Base-by-base conservation (phyloP, 2,329 filamentous ascomycete species). In the Cladosporium colombiae region DNA sequence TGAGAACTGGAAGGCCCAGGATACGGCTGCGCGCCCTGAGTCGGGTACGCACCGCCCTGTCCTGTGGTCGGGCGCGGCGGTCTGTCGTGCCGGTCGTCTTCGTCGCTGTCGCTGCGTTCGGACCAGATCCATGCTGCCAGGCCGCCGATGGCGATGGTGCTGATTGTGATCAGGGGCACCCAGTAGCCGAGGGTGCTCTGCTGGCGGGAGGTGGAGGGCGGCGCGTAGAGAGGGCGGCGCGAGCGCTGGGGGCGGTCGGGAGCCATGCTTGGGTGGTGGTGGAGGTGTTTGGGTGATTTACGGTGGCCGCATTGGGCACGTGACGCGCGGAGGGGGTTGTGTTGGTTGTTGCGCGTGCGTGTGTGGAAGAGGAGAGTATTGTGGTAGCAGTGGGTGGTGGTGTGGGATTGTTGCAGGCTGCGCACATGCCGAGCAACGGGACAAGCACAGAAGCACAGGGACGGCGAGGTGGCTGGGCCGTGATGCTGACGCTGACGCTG, bases 111-210 rank as follows among this genome's bases (percentile, higher is more conserved):
- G 74, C 85, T 87, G 74, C 92, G 89, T 80, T 96, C 93, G 77
- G 91, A 96, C 93, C 93, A 97, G 67, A 93, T 88, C 94, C 94
- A 98, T 65, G 92, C 92, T 62, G 89, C 93, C 57, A 96, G 81
- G 37, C 93, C 93, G 64, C 91, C 89, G 25, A 93, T 92, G 67
- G 94, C 94, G 71, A 96, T 88, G 56, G 92, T 93, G 66, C 96
- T 88, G 59, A 93, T 97, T 70, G 97, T 80, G 70, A 89, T 89
- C 65, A 98, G 85, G 68, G 94, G 94, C 67, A 97, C 87, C 92
- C 93, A 97, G 81, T 96, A 94, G 74, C 89, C 86, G 80, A 91
- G 86, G 71, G 87, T 85, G 76, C 78, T 78, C 73, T 79, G 77
- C 56, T 71, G 85, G 82, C 78, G 85, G 83, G 80, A 86, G 58